These are phyloP conservation scores for Ceratocystis albifundus DNA, from an alignment of 2,329 filamentous ascomycete species.

Conservation along the genomic window DNA sequence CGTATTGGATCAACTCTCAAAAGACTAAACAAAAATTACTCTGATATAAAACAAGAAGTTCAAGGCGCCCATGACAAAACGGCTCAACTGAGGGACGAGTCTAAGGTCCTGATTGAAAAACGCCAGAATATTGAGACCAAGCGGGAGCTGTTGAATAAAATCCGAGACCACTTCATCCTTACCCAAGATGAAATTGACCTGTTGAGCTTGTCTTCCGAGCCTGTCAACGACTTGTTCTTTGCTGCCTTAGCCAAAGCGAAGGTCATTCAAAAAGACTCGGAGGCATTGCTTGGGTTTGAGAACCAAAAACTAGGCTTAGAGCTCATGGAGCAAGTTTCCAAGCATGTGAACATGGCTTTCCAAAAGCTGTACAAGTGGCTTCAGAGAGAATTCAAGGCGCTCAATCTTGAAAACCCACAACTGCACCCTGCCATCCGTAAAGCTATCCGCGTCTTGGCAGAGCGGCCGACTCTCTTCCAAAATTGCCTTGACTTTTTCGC, in stretches of 20 bases:
- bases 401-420: conserved; percentile 90
- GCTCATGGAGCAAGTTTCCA: conserved; percentile 81
- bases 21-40: conserved; percentile 66
- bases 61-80: conserved; percentile 64
- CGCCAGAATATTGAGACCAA: conserved; percentile 66
- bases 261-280: conserved; percentile 76
- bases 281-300: conserved; percentile 78
- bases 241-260: conserved; percentile 65
- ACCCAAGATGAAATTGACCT: conserved; percentile 67
- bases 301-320: conserved; percentile 80
- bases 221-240: conserved; percentile 80
- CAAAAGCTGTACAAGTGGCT: conserved; percentile 96
- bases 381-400: conserved; percentile 78
- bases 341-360: conserved; percentile 75
- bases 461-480: conserved; percentile 81
- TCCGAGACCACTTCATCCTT: conserved; percentile 73
- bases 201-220: conserved; percentile 66
- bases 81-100: conserved; percentile 62
- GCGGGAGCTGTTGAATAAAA: conserved; percentile 63
- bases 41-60: conserved; percentile 69
- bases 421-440: conserved; percentile 75
- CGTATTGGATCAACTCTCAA: conserved; percentile 70
- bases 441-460: conserved; percentile 75
- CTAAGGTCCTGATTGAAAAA: conserved; percentile 59
- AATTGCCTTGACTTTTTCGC: conserved; percentile 89